Percentiles rank a stretch among this genome's conserved stretches.
phyloP scores from a whole-genome alignment of 1,139 yeast genomes.

The Kodamaea derodonti region DNA sequence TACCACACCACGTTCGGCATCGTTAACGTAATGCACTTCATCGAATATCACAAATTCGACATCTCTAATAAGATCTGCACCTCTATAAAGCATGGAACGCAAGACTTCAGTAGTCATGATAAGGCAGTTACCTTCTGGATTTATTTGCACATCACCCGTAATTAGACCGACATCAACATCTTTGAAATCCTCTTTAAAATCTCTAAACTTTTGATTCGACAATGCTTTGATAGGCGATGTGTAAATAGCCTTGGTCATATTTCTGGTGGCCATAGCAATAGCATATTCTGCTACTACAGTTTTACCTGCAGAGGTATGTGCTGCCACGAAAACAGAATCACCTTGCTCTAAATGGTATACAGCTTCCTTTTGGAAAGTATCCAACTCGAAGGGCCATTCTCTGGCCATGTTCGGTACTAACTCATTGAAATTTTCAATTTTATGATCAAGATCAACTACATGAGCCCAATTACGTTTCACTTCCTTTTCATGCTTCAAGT shows the following conservation, averaged over 20 bases:
- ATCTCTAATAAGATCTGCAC: conserved; percentile 93
- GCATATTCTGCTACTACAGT: conserved; percentile 94
- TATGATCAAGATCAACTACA: conserved; percentile 81
- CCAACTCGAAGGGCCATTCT: conserved; percentile 89
- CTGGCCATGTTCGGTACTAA: conserved; percentile 92
- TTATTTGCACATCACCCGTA: conserved; percentile 97
- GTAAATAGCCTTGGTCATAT: conserved; percentile 87
- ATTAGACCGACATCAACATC: conserved; percentile 87
- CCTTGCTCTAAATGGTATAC: conserved; percentile 94
- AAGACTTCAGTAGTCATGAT: conserved; percentile 98
- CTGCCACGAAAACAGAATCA: conserved; percentile 97
- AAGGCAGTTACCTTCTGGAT: conserved; percentile 93
- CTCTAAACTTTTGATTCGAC: conserved; percentile 92
- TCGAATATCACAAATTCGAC: conserved; percentile 94
- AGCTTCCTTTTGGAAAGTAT: conserved; percentile 95
- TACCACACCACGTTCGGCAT: conserved; percentile 95
- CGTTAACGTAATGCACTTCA: conserved; percentile 96
- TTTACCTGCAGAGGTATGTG: conserved; percentile 94
- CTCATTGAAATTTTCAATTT: conserved; percentile 77
- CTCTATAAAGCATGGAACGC: conserved; percentile 91
- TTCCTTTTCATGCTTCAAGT: conserved; percentile 26
- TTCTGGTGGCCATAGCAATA: conserved; percentile 85
- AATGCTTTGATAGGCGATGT: conserved; percentile 93
- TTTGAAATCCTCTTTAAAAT: conserved; percentile 75
- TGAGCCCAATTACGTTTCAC: conserved; percentile 85